Percentiles rank a stretch among this genome's conserved stretches.
These are phyloP conservation scores for Globisporangium splendens DNA, from an alignment of 352 stramenopile species.

Conservation along the genomic window DNA sequence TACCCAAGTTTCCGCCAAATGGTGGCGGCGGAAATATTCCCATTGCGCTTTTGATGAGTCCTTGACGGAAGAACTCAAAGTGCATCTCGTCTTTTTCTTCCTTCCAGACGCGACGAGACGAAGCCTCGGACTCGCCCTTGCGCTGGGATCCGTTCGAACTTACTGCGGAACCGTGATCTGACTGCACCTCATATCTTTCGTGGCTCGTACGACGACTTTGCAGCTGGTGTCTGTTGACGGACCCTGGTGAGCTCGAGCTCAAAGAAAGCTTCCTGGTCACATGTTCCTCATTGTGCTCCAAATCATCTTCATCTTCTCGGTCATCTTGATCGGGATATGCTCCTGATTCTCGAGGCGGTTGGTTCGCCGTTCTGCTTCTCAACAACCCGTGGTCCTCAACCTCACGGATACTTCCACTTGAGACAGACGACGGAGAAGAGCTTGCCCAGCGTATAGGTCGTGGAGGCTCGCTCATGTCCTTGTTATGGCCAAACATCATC, in stretches of 20 bases:
- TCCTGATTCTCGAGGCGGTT: background rate
- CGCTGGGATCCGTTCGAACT: background rate
- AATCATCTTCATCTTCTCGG: too few species aligned
- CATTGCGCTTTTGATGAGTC: conserved; percentile 16
- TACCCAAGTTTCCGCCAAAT: conserved; percentile 30
- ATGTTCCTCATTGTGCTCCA: too few species aligned
- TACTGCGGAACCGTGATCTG: too few species aligned
- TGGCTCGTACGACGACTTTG: too few species aligned
- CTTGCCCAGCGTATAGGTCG: conserved; percentile 25
- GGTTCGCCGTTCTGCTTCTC: too few species aligned
- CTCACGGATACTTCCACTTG: conserved; percentile 12
- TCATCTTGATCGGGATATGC: too few species aligned
- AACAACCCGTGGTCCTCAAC: too few species aligned
- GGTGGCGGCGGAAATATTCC: conserved; percentile 30
- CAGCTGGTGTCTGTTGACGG: too few species aligned
- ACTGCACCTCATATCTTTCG: too few species aligned
- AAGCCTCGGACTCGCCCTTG: background rate
- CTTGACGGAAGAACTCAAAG: conserved; percentile 12
- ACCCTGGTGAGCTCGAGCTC: too few species aligned
- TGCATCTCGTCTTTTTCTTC: conserved; percentile 5
- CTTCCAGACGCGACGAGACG: background rate
- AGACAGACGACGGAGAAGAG: conserved; percentile 25
- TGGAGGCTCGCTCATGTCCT: conserved; percentile 39
- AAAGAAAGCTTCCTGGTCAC: too few species aligned
- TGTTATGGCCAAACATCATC: conserved; percentile 20